Evolutionary conservation across 257 asterid genomes (phyloP).

Genomic region (Misopates orontium): DNA sequence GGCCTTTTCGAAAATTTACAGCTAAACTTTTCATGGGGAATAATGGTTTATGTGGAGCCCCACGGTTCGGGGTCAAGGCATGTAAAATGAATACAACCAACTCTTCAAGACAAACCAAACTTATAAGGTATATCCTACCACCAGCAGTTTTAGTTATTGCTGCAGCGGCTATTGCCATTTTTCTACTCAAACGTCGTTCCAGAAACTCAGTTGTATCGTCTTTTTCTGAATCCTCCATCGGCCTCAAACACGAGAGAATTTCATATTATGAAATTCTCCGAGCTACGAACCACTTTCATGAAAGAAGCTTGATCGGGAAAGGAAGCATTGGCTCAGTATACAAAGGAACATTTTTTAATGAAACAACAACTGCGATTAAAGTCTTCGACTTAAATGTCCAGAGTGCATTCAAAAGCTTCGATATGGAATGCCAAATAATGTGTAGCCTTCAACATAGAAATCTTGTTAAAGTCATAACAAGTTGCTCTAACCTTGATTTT

Average conservation of each 20-base stretch:
- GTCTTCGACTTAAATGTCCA: slow-evolving; percentile 30
- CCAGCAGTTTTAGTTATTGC: no score
- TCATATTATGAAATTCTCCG: slow-evolving; percentile 8
- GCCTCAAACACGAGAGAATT: background rate
- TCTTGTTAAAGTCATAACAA: slow-evolving; percentile 6
- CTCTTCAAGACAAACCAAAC: background rate
- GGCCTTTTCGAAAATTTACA: background rate
- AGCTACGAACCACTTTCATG: slow-evolving; percentile 14
- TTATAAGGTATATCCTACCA: background rate
- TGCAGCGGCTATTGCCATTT: no score
- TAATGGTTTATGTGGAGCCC: no score
- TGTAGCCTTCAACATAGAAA: slow-evolving; percentile 15
- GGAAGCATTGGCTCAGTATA: no score
- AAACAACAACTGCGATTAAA: slow-evolving; percentile 26
- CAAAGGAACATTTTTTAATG: no score
- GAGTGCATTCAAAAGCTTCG: slow-evolving; percentile 23
- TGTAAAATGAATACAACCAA: background rate
- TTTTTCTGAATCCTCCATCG: background rate
- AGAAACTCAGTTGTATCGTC: background rate
- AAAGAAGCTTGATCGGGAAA: no score
- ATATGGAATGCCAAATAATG: no score
- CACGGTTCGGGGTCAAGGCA: background rate
- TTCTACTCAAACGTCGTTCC: no score
- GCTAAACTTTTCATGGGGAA: background rate
- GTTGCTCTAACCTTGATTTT: slow-evolving; percentile 1